Evolutionary conservation across 805 yeast genomes (phyloP).

Genomic region (Huiozyma naganishii): DNA sequence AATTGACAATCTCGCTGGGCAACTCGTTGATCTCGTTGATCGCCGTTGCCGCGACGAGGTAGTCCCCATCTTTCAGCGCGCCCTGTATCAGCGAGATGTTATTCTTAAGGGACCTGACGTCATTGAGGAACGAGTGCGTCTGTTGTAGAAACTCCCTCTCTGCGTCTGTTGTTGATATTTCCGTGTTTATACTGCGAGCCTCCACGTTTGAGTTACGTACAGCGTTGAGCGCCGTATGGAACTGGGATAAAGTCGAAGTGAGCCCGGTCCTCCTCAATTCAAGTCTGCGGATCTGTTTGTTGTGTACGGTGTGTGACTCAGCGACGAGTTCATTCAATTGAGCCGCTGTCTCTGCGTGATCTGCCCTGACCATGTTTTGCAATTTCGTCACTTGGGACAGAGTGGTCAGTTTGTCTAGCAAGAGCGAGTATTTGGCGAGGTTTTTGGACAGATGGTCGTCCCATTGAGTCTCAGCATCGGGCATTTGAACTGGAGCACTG

Average conservation of each 20-base stretch:
- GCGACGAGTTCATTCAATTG: conserved; percentile 14
- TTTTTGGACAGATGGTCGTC: conserved; percentile 21
- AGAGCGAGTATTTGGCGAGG: conserved; percentile 19
- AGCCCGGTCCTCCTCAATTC: conserved; percentile 55
- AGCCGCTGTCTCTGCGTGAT: conserved; percentile 9
- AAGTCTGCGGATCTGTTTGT: conserved; percentile 30
- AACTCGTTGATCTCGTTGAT: conserved; percentile 43
- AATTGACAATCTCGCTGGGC: conserved; percentile 46
- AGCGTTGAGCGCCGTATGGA: conserved; percentile 43
- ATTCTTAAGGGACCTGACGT: conserved; percentile 55
- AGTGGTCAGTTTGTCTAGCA: conserved; percentile 21
- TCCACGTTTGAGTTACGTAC: conserved; percentile 52
- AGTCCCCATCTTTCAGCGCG: conserved; percentile 55
- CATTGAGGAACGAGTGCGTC: conserved; percentile 53
- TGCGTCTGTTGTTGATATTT: conserved; percentile 56
- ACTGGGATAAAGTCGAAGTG: conserved; percentile 46
- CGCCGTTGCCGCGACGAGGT: conserved; percentile 69
- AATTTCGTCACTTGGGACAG: conserved; percentile 22
- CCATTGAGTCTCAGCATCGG: conserved; percentile 1
- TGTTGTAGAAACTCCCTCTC: conserved; percentile 56
- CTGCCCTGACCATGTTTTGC: conserved; percentile 12
- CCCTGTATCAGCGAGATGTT: conserved; percentile 54
- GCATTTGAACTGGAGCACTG: not conserved
- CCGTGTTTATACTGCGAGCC: conserved; percentile 57
- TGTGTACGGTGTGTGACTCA: conserved; percentile 15